These are phyloP conservation scores for Phytophthora foliorum DNA, from an alignment of 352 stramenopile genomes.

Conservation along the genomic window DNA sequence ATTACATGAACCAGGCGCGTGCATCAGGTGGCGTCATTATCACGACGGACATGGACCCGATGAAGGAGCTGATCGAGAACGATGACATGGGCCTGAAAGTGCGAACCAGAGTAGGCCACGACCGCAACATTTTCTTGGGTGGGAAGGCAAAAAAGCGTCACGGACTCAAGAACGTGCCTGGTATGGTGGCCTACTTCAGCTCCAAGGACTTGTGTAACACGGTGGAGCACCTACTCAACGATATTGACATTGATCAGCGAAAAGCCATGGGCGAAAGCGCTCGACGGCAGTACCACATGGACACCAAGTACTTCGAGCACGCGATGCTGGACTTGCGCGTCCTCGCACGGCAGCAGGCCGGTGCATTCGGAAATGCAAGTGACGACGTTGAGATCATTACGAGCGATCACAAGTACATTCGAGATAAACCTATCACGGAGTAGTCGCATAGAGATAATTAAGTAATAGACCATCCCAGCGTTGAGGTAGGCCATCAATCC, in stretches of 20 bases:
- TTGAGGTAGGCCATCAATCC: conserved; percentile 1
- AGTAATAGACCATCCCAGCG: conserved; percentile 22
- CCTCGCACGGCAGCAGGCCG: conserved; percentile 25
- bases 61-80: conserved; percentile 65
- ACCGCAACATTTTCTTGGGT: conserved; percentile 57
- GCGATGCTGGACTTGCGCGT: conserved; percentile 52
- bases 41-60: conserved; percentile 58
- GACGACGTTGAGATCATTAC: conserved; percentile 8
- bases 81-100: conserved; percentile 50
- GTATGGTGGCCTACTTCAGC: conserved; percentile 52
- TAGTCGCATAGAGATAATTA: conserved; percentile 27
- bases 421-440: conserved; percentile 13
- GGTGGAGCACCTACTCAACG: conserved; percentile 50
- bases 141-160: conserved; percentile 41
- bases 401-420: conserved; percentile 18
- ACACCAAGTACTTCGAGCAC: conserved; percentile 65
- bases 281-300: conserved; percentile 57
- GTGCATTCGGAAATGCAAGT: neutral
- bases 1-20: conserved; percentile 78
- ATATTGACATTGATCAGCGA: conserved; percentile 42
- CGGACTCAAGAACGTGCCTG: conserved; percentile 39
- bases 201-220: conserved; percentile 48
- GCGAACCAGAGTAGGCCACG: conserved; percentile 4
- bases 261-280: conserved; percentile 43
- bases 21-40: conserved; percentile 61